Evolutionary conservation across 352 stramenopile species (phyloP).

Genomic region (Saprolegnia diclina): DNA sequence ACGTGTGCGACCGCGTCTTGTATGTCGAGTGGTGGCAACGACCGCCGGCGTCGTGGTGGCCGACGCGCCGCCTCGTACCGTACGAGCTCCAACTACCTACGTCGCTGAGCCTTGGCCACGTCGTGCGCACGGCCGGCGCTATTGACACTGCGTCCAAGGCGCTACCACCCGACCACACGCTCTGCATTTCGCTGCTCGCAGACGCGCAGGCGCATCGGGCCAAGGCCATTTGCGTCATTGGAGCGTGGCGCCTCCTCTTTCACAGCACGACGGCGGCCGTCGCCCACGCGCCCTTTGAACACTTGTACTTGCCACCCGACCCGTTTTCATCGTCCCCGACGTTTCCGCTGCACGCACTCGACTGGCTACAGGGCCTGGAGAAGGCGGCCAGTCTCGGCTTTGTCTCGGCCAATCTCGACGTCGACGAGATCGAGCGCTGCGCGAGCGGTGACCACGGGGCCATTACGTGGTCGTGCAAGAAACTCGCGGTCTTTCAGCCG

Average conservation of each 20-base stretch:
- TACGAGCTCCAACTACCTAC: not conserved
- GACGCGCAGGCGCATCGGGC: not conserved
- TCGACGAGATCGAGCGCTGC: not conserved
- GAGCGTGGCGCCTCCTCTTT: not conserved
- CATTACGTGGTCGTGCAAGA: not conserved
- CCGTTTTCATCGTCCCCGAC: not conserved
- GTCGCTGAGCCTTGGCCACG: not conserved
- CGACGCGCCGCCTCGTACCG: not conserved
- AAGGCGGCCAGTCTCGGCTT: not conserved
- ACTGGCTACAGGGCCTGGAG: not conserved
- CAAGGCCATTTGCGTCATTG: not conserved
- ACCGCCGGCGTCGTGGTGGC: not conserved
- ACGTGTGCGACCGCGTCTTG: not conserved
- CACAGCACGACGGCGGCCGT: not conserved
- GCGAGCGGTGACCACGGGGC: not conserved
- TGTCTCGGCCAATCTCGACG: not conserved
- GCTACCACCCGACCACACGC: not conserved
- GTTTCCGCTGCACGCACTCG: not conserved
- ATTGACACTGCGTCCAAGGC: not conserved
- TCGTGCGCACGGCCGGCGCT: not conserved
- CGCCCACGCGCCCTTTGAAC: not conserved
- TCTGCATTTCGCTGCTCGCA: not conserved
- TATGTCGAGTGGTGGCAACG: not conserved
- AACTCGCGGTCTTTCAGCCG: not conserved
- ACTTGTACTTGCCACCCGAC: not conserved